Evolutionary conservation across 306 rosid species (phyloP), one percentile per base, ranked within the genome.

Genomic region (Oemleria cerasiformis): DNA sequence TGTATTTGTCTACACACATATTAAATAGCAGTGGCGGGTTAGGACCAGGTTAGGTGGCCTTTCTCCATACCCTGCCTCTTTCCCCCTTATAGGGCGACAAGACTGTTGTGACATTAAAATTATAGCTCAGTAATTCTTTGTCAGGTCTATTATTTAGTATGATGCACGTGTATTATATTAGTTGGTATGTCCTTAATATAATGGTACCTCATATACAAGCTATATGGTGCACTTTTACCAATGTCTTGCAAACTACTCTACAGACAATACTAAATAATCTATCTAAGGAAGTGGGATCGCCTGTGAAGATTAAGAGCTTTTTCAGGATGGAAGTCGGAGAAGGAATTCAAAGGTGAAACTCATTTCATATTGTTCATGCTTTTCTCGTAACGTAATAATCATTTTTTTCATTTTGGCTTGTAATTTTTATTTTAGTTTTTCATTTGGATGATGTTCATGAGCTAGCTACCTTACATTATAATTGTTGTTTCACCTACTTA

Each of bases 261-360:
- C 88, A 94, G 99, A 73, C 74, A 3, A 71, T 87, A 74, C 68
- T 94, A 77, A 82, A 86, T 68, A 89, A 86, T 78, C 84, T 94
- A 65, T 89, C 97, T 59, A 81, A 83, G 78, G 95, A 89, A 78
- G 92, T 94, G 63, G 95, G 99, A 67, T 89, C 96, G 6, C 70
- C 95, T 41, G 95, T 94, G 78, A 91, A 82, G 90, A 77, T 91
- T 62, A 84, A 84, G 63, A 86, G 44, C 89, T 91, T 94, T 85
- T 85, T 89, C 78, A 85, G 97, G 81, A 88, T 91, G 90, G 96
- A 90, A 78, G 90, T 94, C 69, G 96, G 97, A 57, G 97, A 91
- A 85, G 97, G 97, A 85, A 85, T 87, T 80, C 86, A 83, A 75
- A 85, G 97, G 96, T 89, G 73, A 63, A 75, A 51, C 63, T 44